Conservation (phyloP, 306 rosid species). For the Parietaria judaica region DNA sequence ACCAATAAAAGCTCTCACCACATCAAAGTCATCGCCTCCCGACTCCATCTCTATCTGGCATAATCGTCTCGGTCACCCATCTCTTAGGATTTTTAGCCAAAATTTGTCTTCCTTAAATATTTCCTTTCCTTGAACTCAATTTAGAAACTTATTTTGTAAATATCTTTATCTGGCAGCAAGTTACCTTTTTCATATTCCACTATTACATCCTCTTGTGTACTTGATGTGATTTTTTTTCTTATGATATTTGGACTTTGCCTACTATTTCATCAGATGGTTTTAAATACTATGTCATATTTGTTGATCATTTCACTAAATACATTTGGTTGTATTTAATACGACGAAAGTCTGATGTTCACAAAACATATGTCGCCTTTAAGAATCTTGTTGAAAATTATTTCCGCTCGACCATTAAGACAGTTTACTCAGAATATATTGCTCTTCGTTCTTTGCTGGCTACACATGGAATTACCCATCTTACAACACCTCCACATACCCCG, state of each 20-base stretch:
- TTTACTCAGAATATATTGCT: background rate
- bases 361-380: background rate
- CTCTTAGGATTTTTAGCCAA: no score
- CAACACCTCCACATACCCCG: background rate
- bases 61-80: no score
- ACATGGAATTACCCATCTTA: background rate
- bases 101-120: no score
- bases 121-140: no score
- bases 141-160: no score
- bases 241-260: background rate
- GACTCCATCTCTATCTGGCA: no score
- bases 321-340: background rate
- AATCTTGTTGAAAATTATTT: no score
- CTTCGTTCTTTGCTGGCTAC: background rate
- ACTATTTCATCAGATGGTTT: background rate
- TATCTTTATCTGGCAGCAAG: no score
- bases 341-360: background rate
- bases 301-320: background rate
- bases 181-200: no score
- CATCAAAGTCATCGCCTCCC: no score
- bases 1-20: no score
- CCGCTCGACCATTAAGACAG: background rate
- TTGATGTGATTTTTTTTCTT: background rate
- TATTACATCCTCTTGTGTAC: no score
- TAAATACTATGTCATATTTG: background rate